These are phyloP conservation scores for Candida tallmaniae DNA, from an alignment of 805 yeast genomes.

Conservation along the genomic window DNA sequence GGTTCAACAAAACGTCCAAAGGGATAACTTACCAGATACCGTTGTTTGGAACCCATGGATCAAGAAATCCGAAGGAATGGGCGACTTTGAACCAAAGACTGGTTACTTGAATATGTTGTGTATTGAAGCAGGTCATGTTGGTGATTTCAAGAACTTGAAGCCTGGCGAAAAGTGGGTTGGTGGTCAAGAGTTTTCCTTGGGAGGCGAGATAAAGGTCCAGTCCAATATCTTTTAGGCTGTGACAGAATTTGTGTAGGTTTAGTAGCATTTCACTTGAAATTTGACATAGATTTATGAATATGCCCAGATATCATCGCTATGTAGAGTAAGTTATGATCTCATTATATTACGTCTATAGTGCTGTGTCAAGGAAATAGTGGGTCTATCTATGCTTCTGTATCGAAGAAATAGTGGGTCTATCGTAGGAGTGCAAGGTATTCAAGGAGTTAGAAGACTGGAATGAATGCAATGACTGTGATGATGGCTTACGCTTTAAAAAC, in stretches of 20 bases:
- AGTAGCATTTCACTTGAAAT: too few relatives aligned
- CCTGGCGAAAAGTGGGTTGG: constrained; percentile 80
- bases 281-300: background rate
- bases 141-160: constrained; percentile 54
- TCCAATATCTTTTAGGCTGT: constrained; percentile 36
- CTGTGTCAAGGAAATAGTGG: too few relatives aligned
- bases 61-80: constrained; percentile 75
- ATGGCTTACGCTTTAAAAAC: constrained; percentile 5
- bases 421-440: constrained; percentile 18
- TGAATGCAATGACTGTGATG: constrained; percentile 3
- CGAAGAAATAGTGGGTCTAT: constrained; percentile 39
- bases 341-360: background rate
- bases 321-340: too few relatives aligned
- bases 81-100: constrained; percentile 79
- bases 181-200: constrained; percentile 53
- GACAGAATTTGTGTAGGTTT: background rate
- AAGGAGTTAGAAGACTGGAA: background rate
- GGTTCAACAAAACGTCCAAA: constrained; percentile 62
- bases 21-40: constrained; percentile 58
- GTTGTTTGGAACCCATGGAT: constrained; percentile 99
- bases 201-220: constrained; percentile 61
- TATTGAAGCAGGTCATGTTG: constrained; percentile 89
- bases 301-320: too few relatives aligned
- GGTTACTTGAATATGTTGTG: constrained; percentile 90
- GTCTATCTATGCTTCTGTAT: constrained; percentile 17